Conservation (phyloP, 1,284 basidiomycete species). For the Apiotrichum sp. region DNA sequence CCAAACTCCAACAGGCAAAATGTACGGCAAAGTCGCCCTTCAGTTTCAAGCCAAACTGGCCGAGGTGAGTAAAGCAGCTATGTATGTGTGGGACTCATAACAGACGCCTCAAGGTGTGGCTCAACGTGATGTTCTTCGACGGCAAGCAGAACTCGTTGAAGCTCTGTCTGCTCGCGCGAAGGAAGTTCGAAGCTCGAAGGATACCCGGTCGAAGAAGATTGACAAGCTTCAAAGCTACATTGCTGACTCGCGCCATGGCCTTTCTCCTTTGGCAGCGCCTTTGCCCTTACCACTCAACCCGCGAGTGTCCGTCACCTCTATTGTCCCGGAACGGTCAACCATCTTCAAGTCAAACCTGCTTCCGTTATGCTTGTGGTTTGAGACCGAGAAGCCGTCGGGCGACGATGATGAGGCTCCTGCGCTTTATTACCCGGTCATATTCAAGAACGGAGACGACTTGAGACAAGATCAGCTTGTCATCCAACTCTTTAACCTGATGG, state of each 20-base stretch:
- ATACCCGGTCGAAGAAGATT: constrained; percentile 92
- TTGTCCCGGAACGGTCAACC: constrained; percentile 82
- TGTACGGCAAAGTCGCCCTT: constrained; percentile 84
- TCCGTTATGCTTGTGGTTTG: constrained; percentile 84
- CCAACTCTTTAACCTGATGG: constrained; percentile 50
- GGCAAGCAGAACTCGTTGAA: constrained; percentile 80
- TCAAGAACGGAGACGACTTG: constrained; percentile 98
- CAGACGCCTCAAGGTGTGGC: constrained; percentile 68
- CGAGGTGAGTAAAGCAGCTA: constrained; percentile 60
- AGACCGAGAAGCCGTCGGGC: constrained; percentile 49
- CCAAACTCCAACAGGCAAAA: constrained; percentile 69
- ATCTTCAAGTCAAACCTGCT: constrained; percentile 98
- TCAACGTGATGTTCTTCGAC: constrained; percentile 69
- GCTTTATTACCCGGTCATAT: constrained; percentile 82
- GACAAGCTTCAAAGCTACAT: constrained; percentile 82
- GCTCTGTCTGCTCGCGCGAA: constrained; percentile 75
- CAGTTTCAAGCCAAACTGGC: constrained; percentile 79
- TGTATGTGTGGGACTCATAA: constrained; percentile 64
- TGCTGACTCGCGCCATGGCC: constrained; percentile 74
- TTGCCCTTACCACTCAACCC: constrained; percentile 87
- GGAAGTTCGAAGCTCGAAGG: constrained; percentile 83
- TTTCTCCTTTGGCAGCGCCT: constrained; percentile 62
- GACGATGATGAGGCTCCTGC: constrained; percentile 15
- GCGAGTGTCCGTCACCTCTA: constrained; percentile 69
- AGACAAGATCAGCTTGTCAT: constrained; percentile 56